Percentiles rank a stretch among this genome's conserved stretches.
Evolutionary conservation across 139 green algal genomes (phyloP).

Genomic region (Monoraphidium neglectum): DNA sequence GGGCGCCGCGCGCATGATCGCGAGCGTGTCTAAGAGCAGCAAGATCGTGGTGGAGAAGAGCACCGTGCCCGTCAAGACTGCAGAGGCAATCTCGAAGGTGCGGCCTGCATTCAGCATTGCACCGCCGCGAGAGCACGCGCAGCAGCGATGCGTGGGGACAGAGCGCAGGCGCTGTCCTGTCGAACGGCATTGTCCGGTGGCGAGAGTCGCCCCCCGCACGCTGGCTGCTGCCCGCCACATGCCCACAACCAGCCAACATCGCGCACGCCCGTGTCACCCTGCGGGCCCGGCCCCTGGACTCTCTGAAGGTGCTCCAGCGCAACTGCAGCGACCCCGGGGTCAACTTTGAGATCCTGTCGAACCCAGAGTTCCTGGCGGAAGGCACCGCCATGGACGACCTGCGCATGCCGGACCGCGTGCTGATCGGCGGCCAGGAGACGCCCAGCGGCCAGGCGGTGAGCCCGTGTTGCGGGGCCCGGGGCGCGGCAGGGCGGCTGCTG

Average conservation of each 20-base stretch:
- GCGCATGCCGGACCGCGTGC: constrained; percentile 17
- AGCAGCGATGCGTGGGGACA: no score
- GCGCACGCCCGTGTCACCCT: no score
- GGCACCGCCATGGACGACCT: constrained; percentile 80
- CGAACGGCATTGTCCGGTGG: no score
- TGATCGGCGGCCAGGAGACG: constrained; percentile 22
- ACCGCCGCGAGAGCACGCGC: no score
- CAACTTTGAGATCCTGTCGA: constrained; percentile 96
- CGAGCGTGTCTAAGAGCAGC: constrained; percentile 73
- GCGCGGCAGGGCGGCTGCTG: no score
- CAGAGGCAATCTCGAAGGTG: constrained; percentile 97
- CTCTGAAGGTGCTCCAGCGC: constrained; percentile 68
- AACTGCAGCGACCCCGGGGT: constrained; percentile 77
- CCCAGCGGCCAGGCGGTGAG: constrained; percentile 33
- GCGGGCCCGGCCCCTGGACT: no score
- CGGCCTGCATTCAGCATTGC: background rate
- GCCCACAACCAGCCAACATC: no score
- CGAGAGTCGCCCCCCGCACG: no score
- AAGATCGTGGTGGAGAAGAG: constrained; percentile 99
- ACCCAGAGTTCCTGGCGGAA: constrained; percentile 93
- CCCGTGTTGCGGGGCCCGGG: background rate
- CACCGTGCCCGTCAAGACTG: constrained; percentile 99
- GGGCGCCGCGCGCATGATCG: constrained; percentile 93
- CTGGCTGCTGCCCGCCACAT: no score
- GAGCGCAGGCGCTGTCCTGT: no score